Evolutionary conservation across 2,329 filamentous ascomycete genomes (phyloP).

Genomic region (Orbilia blumenaviensis): DNA sequence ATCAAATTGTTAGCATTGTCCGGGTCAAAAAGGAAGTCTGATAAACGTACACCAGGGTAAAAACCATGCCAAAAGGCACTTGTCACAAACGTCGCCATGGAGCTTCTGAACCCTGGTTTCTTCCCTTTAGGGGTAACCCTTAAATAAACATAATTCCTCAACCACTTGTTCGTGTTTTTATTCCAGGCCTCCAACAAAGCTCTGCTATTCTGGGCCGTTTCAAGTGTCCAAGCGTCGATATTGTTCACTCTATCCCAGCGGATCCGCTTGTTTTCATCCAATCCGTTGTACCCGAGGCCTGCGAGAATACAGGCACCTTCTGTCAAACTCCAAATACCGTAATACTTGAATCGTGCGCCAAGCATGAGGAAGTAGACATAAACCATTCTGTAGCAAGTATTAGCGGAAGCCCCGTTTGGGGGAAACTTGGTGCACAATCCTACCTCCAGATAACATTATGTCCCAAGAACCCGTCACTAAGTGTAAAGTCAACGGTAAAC

Average conservation of each 20-base stretch:
- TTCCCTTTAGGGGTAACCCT: conserved; percentile 93
- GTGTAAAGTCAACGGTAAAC: conserved; percentile 72
- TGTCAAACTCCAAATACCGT: conserved; percentile 91
- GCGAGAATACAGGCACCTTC: conserved; percentile 94
- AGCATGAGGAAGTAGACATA: conserved; percentile 84
- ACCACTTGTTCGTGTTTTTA: conserved; percentile 97
- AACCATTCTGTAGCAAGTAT: conserved; percentile 66
- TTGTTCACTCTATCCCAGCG: conserved; percentile 92
- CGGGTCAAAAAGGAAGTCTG: neutral
- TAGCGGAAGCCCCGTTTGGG: neutral
- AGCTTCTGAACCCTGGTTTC: conserved; percentile 95
- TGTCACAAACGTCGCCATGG: conserved; percentile 89
- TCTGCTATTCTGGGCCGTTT: conserved; percentile 91
- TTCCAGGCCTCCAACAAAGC: conserved; percentile 95
- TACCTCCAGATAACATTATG: conserved; percentile 74
- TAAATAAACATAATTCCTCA: conserved; percentile 94
- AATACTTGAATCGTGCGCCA: conserved; percentile 88
- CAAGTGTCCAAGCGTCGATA: conserved; percentile 83
- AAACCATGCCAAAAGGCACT: conserved; percentile 97
- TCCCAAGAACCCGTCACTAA: conserved; percentile 72
- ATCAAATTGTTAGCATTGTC: neutral
- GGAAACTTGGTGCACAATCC: neutral
- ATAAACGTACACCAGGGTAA: conserved; percentile 73
- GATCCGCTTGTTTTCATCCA: conserved; percentile 83
- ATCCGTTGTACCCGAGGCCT: conserved; percentile 91